Evolutionary conservation across 2,329 filamentous ascomycete genomes (phyloP), one percentile per base, ranked within the genome.

Genomic region (Scortechinia acanthostroma): DNA sequence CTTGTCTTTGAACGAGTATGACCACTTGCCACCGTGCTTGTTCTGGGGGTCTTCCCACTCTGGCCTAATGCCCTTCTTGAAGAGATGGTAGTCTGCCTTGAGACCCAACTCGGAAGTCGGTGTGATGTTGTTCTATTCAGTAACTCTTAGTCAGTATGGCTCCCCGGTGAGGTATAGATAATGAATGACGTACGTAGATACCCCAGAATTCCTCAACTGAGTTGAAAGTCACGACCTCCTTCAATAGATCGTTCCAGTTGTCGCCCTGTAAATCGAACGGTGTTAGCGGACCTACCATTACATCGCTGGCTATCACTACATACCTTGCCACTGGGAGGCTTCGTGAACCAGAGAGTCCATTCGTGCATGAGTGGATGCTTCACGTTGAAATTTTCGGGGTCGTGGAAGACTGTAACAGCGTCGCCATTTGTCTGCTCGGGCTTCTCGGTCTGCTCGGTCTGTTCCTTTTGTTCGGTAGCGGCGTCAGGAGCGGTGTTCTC

Each of bases 191-290:
- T 77, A 98, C 94, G 69, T 97, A 97, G 63, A 98, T 88, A 48
- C 93, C 93, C 93, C 93, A 98, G 70, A 98, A 98, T 67, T 98
- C 94, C 71, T 98, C 93, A 21, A 98, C 93, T 2, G 91, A 95
- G 71, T 95, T 89, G 60, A 98, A 97, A 47, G 89, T 96, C 60
- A 98, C 96, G 56, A 98, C 91, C 67, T 98, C 90, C 73, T 98
- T 98, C 51, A 98, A 73, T 50, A 97, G 74, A 63, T 98, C 93
- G 55, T 94, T 94, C 93, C 94, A 98, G 77, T 96, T 96, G 68
- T 97, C 90, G 53, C 89, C 90, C 89, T 95, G 17, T 40, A n/a
- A 10, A 30, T 30, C 25, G 10, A 30, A 30, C 10, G 25, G 10
- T 30, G n/a, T n/a, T n/a, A n/a, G n/a, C n/a, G n/a, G n/a, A n/a